Conservation (phyloP, 805 yeast species). For the Zygosaccharomyces pseudorouxii region DNA sequence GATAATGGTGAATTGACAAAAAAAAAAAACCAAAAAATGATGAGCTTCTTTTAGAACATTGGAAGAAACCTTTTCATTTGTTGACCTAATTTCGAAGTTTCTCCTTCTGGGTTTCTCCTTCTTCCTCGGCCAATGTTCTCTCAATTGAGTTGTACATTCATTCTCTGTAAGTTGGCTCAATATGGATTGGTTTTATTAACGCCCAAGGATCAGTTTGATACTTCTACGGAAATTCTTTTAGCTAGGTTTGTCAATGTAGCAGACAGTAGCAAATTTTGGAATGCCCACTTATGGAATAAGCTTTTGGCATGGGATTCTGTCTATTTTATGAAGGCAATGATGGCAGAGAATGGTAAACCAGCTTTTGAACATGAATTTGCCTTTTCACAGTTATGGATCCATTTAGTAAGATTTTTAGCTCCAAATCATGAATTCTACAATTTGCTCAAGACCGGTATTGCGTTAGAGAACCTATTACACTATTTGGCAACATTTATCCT, state of each 20-base stretch:
- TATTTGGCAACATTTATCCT: slow-evolving; percentile 45
- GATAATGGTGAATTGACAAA: not conserved
- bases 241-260: not conserved
- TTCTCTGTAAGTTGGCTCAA: slow-evolving; percentile 15
- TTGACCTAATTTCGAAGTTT: not conserved
- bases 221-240: slow-evolving; percentile 24
- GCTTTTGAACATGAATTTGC: slow-evolving; percentile 89
- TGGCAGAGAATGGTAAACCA: slow-evolving; percentile 40
- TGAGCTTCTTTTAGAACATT: not conserved
- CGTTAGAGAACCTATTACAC: slow-evolving; percentile 51
- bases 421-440: slow-evolving; percentile 35
- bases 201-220: slow-evolving; percentile 30
- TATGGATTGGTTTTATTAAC: slow-evolving; percentile 23
- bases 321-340: slow-evolving; percentile 55
- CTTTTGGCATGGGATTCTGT: slow-evolving; percentile 84
- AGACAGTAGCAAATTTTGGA: slow-evolving; percentile 15
- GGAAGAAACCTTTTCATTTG: not conserved
- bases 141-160: not conserved
- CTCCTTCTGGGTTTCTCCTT: not conserved
- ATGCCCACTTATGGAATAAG: slow-evolving; percentile 41
- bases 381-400: slow-evolving; percentile 75
- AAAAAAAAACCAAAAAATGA: not conserved
- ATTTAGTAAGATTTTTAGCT: slow-evolving; percentile 35
- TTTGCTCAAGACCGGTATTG: slow-evolving; percentile 44
- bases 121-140: not conserved